Evolutionary conservation across 2,329 filamentous ascomycete species (phyloP), one percentile per base, ranked within the genome.

Genomic region (Sarocladium strictum): DNA sequence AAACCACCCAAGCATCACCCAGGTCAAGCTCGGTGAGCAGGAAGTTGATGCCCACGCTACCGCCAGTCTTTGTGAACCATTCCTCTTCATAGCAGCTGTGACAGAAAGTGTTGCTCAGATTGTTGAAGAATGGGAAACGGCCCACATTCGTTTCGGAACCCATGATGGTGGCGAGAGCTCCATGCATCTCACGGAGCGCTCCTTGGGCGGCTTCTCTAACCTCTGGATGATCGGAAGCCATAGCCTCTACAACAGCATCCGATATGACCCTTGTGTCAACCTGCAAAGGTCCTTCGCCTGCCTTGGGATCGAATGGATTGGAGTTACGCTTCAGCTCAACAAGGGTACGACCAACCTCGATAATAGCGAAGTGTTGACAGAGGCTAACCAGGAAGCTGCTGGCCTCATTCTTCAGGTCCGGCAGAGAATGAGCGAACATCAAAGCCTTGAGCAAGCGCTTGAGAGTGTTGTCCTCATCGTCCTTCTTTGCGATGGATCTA

Each of bases 1-100:
- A 81, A 19, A 83, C 78, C 32, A 99, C 77, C 90, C 94, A 99
- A 1, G 76, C 68, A 63, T 95, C 89, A 40, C 90, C 90, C 47
- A 99, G 78, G 53, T 93, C 85, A 54, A 97, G 76, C 61, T 93
- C 87, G 2, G 89, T 93, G 29, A 93, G 85, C 56, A 99, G 75
- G 55, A 95, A 86, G 64, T 89, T 87, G 63, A 99, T 97, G 54
- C 95, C 95, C 19, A 93, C 74, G 54, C 89, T 92, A 37, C 94
- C 94, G 50, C 93, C 94, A 35, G 91, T 89, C 71, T 99, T 99
- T 53, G 92, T 92, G 65, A 96, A 99, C 94, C 95, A 99, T 64
- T 99, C 94, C 67, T 99, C 93, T 63, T 94, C 91, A 63, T 97
- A 92, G 68, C 94, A 99, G 60, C 90, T 91, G 67, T 99, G 94